Conservation (phyloP, 805 yeast species). For the Myxozyma lipomycoides region DNA sequence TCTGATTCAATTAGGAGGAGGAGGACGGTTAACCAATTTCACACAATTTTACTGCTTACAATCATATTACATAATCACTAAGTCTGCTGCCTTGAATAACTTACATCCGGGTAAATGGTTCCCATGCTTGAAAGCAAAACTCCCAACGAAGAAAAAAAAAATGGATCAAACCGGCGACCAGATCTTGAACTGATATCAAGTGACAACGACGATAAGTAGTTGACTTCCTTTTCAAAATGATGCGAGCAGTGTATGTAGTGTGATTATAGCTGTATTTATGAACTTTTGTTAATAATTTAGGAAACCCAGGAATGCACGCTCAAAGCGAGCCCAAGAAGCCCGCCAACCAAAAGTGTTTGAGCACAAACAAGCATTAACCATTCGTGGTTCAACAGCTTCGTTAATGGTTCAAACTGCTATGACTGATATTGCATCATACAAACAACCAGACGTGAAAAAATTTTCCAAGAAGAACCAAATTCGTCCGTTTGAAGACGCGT, state of each 20-base stretch:
- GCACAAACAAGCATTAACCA: constrained; percentile 85
- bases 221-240: not conserved
- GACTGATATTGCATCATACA: constrained; percentile 60
- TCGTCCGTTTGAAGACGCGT: constrained; percentile 87
- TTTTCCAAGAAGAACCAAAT: constrained; percentile 85
- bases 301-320: constrained; percentile 90
- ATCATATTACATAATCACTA: too few relatives aligned
- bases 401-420: constrained; percentile 80
- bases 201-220: too few relatives aligned
- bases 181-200: too few relatives aligned
- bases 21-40: too few relatives aligned
- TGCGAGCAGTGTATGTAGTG: not conserved
- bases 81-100: too few relatives aligned
- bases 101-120: too few relatives aligned
- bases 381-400: constrained; percentile 82
- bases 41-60: too few relatives aligned
- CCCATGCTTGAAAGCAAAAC: too few relatives aligned
- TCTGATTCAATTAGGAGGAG: too few relatives aligned
- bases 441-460: constrained; percentile 85
- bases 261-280: not conserved
- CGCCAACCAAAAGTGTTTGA: constrained; percentile 85
- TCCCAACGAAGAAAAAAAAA: too few relatives aligned
- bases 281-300: constrained; percentile 32
- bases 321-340: constrained; percentile 89
- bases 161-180: too few relatives aligned